These are phyloP conservation scores for Cyclocybe aegerita DNA, from an alignment of 768 basidiomycete genomes.

Conservation along the genomic window DNA sequence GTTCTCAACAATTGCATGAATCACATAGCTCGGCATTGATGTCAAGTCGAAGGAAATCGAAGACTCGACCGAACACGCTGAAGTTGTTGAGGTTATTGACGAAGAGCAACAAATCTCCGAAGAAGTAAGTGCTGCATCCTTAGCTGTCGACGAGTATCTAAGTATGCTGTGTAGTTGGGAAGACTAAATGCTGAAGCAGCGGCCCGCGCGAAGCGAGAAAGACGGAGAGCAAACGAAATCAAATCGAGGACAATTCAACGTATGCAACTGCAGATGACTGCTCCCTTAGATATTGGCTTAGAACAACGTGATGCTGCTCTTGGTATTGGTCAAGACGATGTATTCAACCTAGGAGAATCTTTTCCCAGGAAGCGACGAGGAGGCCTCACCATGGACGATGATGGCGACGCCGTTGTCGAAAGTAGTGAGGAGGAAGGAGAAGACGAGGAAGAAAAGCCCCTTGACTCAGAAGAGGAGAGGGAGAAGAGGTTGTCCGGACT, in stretches of 20 bases:
- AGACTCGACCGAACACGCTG: slow-evolving; percentile 72
- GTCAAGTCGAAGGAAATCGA: slow-evolving; percentile 71
- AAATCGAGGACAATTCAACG: slow-evolving; percentile 86
- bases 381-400: slow-evolving; percentile 37
- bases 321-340: slow-evolving; percentile 74
- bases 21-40: slow-evolving; percentile 75
- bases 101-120: slow-evolving; percentile 89
- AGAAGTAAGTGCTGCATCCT: slow-evolving; percentile 54
- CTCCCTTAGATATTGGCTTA: slow-evolving; percentile 93
- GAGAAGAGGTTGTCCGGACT: slow-evolving; percentile 59
- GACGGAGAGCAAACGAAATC: slow-evolving; percentile 85
- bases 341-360: slow-evolving; percentile 74
- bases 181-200: slow-evolving; percentile 76
- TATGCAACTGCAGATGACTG: slow-evolving; percentile 96
- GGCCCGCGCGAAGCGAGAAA: slow-evolving; percentile 74
- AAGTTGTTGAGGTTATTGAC: slow-evolving; percentile 67
- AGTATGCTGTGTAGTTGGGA: slow-evolving; percentile 60
- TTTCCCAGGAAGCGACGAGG: slow-evolving; percentile 33
- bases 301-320: slow-evolving; percentile 79
- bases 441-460: slow-evolving; percentile 37
- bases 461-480: slow-evolving; percentile 70
- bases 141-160: slow-evolving; percentile 5
- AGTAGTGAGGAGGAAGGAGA: slow-evolving; percentile 22
- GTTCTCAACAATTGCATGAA: not conserved
- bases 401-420: slow-evolving; percentile 43